phyloP scores from a whole-genome alignment of 306 rosid species.

The Benincasa hispida region DNA sequence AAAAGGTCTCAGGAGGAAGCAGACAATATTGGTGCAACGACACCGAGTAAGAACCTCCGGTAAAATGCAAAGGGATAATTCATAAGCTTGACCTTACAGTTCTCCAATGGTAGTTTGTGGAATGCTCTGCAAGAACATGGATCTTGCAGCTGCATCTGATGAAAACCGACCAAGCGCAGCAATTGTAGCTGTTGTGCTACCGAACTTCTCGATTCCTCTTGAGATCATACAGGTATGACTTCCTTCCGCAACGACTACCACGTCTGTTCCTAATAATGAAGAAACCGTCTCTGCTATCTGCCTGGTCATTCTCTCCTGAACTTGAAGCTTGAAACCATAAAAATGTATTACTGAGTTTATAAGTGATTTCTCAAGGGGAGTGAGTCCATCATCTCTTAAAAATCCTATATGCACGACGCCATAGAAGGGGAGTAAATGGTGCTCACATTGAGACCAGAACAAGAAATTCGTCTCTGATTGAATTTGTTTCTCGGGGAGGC shows the following conservation, averaged over 20 bases:
- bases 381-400: constrained; percentile 28
- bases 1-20: background rate
- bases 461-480: constrained; percentile 47
- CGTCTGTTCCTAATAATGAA: constrained; percentile 59
- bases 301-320: constrained; percentile 90
- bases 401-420: constrained; percentile 87
- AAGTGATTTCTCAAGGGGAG: constrained; percentile 46
- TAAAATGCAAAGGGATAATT: background rate
- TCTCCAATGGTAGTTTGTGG: constrained; percentile 30
- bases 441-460: constrained; percentile 94
- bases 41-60: background rate
- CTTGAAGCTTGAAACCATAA: constrained; percentile 93
- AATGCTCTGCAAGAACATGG: constrained; percentile 65
- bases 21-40: background rate
- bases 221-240: constrained; percentile 94
- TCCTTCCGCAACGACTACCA: constrained; percentile 87
- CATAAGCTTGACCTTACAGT: background rate
- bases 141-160: constrained; percentile 39
- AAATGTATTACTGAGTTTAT: constrained; percentile 69
- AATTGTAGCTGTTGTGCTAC: constrained; percentile 83
- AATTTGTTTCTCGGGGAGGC: constrained; percentile 23
- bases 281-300: constrained; percentile 88
- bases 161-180: constrained; percentile 68
- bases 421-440: constrained; percentile 87
- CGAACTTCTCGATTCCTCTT: constrained; percentile 84